Conservation (phyloP, 2,329 filamentous ascomycete genomes). For the Leptographium radiaticola region DNA sequence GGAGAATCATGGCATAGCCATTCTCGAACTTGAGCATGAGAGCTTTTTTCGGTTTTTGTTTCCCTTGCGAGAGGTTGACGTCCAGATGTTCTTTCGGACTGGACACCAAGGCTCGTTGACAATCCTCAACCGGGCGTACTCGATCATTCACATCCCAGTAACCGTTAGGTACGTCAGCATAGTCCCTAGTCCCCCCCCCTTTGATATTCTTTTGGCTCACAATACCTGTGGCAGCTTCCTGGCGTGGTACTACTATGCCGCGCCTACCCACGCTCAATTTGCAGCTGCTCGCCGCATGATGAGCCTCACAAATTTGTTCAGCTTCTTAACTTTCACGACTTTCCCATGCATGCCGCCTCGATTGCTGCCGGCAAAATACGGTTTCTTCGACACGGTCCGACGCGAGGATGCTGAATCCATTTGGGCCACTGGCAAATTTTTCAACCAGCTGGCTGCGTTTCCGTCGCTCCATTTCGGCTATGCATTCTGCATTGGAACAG, state of each 20-base stretch:
- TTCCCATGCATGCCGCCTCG: constrained; percentile 54
- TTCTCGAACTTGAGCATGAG: constrained; percentile 26
- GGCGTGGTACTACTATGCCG: constrained; percentile 49
- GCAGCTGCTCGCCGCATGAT: constrained; percentile 24
- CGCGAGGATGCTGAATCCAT: constrained; percentile 37
- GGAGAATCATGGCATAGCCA: constrained; percentile 27
- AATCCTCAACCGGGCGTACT: constrained; percentile 34
- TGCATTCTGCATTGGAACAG: constrained; percentile 39
- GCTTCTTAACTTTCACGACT: constrained; percentile 47
- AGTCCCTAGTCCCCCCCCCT: background rate
- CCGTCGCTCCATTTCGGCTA: constrained; percentile 45
- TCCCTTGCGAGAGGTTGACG: background rate
- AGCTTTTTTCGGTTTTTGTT: background rate
- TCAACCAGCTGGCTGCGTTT: constrained; percentile 46
- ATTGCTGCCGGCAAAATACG: constrained; percentile 35
- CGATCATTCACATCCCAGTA: constrained; percentile 36
- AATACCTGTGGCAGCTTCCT: constrained; percentile 33
- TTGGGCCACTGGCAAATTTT: constrained; percentile 41
- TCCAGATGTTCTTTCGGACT: background rate
- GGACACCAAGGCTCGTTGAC: constrained; percentile 18
- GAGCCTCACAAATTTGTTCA: constrained; percentile 47
- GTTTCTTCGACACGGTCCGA: constrained; percentile 38
- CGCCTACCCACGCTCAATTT: constrained; percentile 25
- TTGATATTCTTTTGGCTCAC: constrained; percentile 6
- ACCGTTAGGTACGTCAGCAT: constrained; percentile 26